Evolutionary conservation across 1,284 basidiomycete genomes (phyloP).

Genomic region (Ceratobasidium sp.): DNA sequence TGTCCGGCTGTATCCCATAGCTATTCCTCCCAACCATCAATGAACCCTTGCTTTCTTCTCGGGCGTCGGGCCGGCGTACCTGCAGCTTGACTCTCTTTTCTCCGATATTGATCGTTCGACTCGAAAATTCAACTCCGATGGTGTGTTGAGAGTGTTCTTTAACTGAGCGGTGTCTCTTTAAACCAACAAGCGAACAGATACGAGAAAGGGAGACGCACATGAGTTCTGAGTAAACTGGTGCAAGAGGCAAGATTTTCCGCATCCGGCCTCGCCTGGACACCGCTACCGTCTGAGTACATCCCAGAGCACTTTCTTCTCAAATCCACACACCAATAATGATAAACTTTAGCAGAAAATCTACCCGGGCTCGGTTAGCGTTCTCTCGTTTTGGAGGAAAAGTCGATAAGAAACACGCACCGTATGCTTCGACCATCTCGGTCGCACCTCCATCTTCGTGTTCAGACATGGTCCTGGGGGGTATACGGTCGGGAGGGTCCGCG

Average conservation of each 20-base stretch:
- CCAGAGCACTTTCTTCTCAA: constrained; percentile 12
- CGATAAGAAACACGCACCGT: constrained; percentile 63
- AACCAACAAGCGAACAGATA: not conserved
- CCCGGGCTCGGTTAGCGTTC: not conserved
- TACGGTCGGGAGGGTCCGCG: constrained; percentile 1
- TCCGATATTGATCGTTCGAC: constrained; percentile 84
- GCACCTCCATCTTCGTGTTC: constrained; percentile 64
- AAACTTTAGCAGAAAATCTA: constrained; percentile 97
- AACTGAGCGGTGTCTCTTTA: constrained; percentile 59
- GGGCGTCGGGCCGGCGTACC: constrained; percentile 56
- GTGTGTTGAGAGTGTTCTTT: constrained; percentile 97
- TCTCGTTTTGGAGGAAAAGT: not conserved
- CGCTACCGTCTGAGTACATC: not conserved
- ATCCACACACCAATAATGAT: constrained; percentile 85
- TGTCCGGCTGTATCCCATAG: constrained; percentile 98
- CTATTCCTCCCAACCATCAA: constrained; percentile 52
- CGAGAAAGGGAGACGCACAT: constrained; percentile 64
- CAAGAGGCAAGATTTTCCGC: constrained; percentile 94
- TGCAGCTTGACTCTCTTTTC: constrained; percentile 95
- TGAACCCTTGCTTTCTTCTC: not conserved
- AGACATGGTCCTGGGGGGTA: constrained; percentile 38
- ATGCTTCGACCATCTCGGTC: constrained; percentile 91
- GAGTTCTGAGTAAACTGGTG: constrained; percentile 96
- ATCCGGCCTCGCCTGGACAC: constrained; percentile 86
- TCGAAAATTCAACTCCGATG: constrained; percentile 95